phyloP scores from a whole-genome alignment of 1,284 basidiomycete genomes.

The Tremellales sp. region DNA sequence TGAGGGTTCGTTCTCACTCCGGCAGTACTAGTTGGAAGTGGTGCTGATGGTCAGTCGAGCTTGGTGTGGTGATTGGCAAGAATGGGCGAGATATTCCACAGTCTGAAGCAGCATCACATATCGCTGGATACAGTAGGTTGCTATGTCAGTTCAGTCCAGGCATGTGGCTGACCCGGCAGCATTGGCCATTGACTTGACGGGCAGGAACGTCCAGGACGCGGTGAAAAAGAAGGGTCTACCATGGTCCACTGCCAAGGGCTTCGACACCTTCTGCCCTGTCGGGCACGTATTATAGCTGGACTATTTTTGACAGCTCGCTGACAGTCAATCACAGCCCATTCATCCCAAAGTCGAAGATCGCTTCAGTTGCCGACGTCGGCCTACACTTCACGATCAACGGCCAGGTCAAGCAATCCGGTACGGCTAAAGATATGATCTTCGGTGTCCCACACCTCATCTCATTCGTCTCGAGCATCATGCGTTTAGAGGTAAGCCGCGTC shows the following conservation, averaged over 20 bases:
- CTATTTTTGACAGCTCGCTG: slow-evolving; percentile 7
- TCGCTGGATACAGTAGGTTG: slow-evolving; percentile 84
- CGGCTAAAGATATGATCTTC: slow-evolving; percentile 89
- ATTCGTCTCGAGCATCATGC: slow-evolving; percentile 93
- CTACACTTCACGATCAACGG: slow-evolving; percentile 67
- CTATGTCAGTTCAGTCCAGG: neutral
- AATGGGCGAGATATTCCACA: slow-evolving; percentile 73
- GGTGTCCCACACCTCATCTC: slow-evolving; percentile 82
- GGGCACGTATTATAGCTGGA: slow-evolving; percentile 39
- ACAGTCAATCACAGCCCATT: slow-evolving; percentile 57
- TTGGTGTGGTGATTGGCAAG: slow-evolving; percentile 92
- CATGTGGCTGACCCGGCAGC: slow-evolving; percentile 54
- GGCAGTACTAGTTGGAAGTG: neutral
- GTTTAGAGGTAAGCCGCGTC: slow-evolving; percentile 66
- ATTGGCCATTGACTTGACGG: slow-evolving; percentile 91
- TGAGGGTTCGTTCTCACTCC: slow-evolving; percentile 63
- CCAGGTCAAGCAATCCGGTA: slow-evolving; percentile 74
- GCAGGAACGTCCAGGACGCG: slow-evolving; percentile 87
- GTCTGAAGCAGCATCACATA: slow-evolving; percentile 66
- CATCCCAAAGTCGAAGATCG: slow-evolving; percentile 68
- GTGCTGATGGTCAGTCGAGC: slow-evolving; percentile 65
- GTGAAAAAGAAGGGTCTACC: slow-evolving; percentile 90
- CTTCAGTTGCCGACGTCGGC: slow-evolving; percentile 69
- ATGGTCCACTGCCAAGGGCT: slow-evolving; percentile 89
- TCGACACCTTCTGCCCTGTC: slow-evolving; percentile 83